Evolutionary conservation across 495 filamentous ascomycete genomes (phyloP).

Genomic region (Xylaria nigripes): DNA sequence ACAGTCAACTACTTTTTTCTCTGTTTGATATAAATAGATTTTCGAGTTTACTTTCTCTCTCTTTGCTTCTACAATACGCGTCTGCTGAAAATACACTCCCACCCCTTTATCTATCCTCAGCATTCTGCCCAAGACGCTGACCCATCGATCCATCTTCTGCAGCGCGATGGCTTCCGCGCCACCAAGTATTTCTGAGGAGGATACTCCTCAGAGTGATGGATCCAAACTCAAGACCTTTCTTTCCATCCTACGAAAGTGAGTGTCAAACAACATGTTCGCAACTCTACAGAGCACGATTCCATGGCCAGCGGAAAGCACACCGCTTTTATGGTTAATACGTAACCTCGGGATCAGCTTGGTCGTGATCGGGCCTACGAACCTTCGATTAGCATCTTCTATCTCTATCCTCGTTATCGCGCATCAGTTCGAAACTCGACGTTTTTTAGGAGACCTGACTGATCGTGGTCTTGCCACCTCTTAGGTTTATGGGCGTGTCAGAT

Average conservation of each 20-base stretch:
- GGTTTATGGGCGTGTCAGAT: conserved; percentile 90
- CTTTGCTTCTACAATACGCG: background rate
- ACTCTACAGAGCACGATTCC: background rate
- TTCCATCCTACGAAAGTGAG: conserved; percentile 72
- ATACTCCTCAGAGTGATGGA: conserved; percentile 67
- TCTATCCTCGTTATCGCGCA: background rate
- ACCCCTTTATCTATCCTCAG: background rate
- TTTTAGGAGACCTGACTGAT: conserved; percentile 1
- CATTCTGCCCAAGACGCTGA: background rate
- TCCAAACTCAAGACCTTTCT: conserved; percentile 80
- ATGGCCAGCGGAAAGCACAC: background rate
- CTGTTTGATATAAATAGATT: too few species aligned
- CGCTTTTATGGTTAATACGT: background rate
- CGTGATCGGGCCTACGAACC: conserved; percentile 2
- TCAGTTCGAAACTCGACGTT: background rate
- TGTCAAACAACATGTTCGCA: background rate
- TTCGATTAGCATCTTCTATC: background rate
- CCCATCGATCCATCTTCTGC: background rate
- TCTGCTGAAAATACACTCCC: background rate
- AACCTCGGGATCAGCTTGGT: background rate
- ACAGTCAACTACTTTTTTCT: too few species aligned
- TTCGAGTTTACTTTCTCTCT: background rate
- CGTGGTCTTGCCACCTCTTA: conserved; percentile 21
- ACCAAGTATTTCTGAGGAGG: conserved; percentile 29
- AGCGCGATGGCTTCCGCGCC: conserved; percentile 23